Evolutionary conservation across 2,329 filamentous ascomycete genomes (phyloP).

Genomic region (Orbilia blumenaviensis): DNA sequence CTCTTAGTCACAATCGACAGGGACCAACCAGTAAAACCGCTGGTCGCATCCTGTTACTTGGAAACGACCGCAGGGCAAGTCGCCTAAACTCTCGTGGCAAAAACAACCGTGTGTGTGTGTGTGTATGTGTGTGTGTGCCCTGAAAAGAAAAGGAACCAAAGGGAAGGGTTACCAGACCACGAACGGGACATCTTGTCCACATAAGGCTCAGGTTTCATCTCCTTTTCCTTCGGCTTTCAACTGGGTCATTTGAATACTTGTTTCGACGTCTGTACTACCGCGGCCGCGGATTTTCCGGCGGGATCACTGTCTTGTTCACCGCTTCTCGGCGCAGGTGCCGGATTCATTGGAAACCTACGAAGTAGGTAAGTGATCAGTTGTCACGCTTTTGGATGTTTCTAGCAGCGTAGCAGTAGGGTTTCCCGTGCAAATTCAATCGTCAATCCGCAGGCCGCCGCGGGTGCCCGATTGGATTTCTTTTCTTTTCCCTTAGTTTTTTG

Average conservation of each 20-base stretch:
- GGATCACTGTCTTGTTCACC: background rate
- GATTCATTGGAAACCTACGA: conserved; percentile 22
- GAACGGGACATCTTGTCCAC: conserved; percentile 18
- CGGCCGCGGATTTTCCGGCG: conserved; percentile 25
- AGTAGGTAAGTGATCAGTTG: conserved; percentile 16
- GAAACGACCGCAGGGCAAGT: conserved; percentile 42
- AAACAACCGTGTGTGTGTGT: no score
- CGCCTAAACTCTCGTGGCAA: conserved; percentile 53
- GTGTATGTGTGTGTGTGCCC: no score
- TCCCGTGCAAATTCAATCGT: conserved; percentile 18
- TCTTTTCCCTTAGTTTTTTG: background rate
- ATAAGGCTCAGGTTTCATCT: conserved; percentile 40
- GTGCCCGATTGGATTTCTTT: conserved; percentile 14
- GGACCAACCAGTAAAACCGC: conserved; percentile 31
- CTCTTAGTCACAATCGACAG: conserved; percentile 51
- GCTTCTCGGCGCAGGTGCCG: conserved; percentile 37
- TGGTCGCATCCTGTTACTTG: conserved; percentile 22
- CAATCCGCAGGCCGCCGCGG: conserved; percentile 13
- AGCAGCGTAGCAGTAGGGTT: background rate
- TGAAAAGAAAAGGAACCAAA: conserved; percentile 15
- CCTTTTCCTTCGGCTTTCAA: conserved; percentile 2
- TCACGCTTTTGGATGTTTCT: conserved; percentile 1
- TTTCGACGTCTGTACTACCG: conserved; percentile 27
- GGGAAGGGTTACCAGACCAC: conserved; percentile 10
- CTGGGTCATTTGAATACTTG: conserved; percentile 17